Evolutionary conservation across 139 green algal species (phyloP), one percentile per base, ranked within the genome.

Genomic region (Chlamydomonas applanata): DNA sequence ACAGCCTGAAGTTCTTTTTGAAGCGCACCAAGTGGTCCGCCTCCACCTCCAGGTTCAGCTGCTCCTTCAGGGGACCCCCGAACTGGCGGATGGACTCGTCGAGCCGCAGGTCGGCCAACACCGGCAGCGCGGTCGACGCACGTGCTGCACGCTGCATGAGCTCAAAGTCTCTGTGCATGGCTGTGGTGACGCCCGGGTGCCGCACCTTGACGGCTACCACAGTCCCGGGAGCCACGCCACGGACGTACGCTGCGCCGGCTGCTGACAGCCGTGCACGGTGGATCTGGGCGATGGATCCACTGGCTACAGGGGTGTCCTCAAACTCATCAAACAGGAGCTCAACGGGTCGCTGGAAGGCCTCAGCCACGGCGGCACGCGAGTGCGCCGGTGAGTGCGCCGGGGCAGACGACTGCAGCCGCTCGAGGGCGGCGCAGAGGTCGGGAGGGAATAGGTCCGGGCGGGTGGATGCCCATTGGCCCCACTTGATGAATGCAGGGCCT

Each of bases 221-320:
- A 0, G 74, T 80, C 17, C 83, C 84, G 34, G 80, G 27, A 11
- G 40, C 40, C 40, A 49, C 40, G 11, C 40, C 40, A 49, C 40
- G 40, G 33, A 60, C 29, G 46, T 70, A 29, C 25, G 69, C 68
- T 25, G 79, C 61, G 61, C 74, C 72, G 25, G 69, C 53, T 0
- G 85, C 85, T 13, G 44, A 78, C 17, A 93, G 85, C 53, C 36
- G 62, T 0, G 87, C 90, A 1, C 75, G 64, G 77, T 93, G 83
- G 5, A 94, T 83, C 90, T 99, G 96, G 30, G 95, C 96, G 45
- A 99, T 98, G 83, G 86, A 96, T n/a, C 96, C 96, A 30, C 74
- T 91, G 1, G 96, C 96, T 0, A 99, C 80, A 0, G 96, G 91
- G 61, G 86, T 33, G 20, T 88, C 56, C 27, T 97, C 93, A 72